phyloP scores from a whole-genome alignment of 176 grass and related monocot genomes.

The Urochloa ruziziensis region DNA sequence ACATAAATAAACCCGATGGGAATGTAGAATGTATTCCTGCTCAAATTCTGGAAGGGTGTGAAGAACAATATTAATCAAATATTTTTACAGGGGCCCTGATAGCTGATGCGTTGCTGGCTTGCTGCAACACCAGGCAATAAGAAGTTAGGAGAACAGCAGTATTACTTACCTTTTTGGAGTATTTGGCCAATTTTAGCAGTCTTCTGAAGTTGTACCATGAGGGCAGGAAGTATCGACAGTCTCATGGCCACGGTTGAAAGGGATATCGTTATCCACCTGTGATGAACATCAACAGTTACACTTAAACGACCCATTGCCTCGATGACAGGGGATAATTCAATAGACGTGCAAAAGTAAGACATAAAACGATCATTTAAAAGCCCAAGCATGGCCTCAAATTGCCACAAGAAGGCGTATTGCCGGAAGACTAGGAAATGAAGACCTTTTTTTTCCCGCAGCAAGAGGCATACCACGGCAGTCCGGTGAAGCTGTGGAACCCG shows the following conservation, averaged over 20 bases:
- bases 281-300: conserved; percentile 20
- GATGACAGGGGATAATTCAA: neutral
- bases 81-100: neutral
- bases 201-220: conserved; percentile 74
- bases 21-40: conserved; percentile 7
- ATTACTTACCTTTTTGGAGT: conserved; percentile 54
- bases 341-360: neutral
- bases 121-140: neutral
- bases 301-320: neutral
- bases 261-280: conserved; percentile 87
- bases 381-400: neutral
- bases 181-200: conserved; percentile 52
- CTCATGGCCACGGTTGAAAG: conserved; percentile 80
- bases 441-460: neutral
- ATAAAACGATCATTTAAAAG: neutral
- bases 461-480: conserved; percentile 71
- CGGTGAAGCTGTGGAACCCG: conserved; percentile 67
- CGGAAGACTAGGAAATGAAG: neutral
- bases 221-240: conserved; percentile 65
- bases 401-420: neutral
- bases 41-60: neutral
- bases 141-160: conserved; percentile 7
- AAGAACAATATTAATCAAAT: neutral
- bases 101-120: neutral
- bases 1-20: neutral